These are phyloP conservation scores for Penicillium polonicum DNA, from an alignment of 2,329 filamentous ascomycete genomes.

Conservation along the genomic window DNA sequence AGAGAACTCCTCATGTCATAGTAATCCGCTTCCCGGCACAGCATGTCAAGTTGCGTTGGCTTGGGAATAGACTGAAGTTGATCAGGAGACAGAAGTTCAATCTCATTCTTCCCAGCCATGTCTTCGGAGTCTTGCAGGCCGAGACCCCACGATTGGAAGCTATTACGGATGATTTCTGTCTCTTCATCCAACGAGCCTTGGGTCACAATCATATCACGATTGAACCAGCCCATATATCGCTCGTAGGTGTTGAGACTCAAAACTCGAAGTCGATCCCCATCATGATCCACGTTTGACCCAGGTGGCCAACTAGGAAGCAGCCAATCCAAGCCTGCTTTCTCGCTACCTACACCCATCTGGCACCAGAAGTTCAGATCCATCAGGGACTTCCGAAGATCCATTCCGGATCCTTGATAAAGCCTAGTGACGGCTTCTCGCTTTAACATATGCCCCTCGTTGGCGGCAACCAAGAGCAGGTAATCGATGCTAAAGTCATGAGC, in stretches of 20 bases:
- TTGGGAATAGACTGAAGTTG: constrained; percentile 17
- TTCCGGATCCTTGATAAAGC: constrained; percentile 67
- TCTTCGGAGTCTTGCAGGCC: constrained; percentile 60
- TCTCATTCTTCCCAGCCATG: constrained; percentile 41
- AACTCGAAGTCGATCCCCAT: constrained; percentile 70
- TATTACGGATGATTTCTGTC: constrained; percentile 63
- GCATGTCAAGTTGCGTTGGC: constrained; percentile 26
- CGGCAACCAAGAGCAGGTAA: constrained; percentile 76
- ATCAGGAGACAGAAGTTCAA: constrained; percentile 20
- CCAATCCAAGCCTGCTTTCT: constrained; percentile 87
- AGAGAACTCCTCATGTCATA: constrained; percentile 39
- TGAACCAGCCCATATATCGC: constrained; percentile 73
- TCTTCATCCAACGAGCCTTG: constrained; percentile 49
- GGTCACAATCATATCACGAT: constrained; percentile 56
- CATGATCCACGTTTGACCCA: constrained; percentile 65
- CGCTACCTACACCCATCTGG: constrained; percentile 88
- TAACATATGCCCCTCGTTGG: constrained; percentile 83
- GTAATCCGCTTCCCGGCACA: constrained; percentile 31
- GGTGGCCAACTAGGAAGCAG: constrained; percentile 75
- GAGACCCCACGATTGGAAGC: constrained; percentile 67
- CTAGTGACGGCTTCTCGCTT: constrained; percentile 63
- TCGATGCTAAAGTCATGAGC: constrained; percentile 70
- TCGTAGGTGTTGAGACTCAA: constrained; percentile 78
- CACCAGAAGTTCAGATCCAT: constrained; percentile 94
- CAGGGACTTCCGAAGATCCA: constrained; percentile 77